These are phyloP conservation scores for Alopecurus myosuroides DNA, from an alignment of 176 grass and related monocot species.

Conservation along the genomic window DNA sequence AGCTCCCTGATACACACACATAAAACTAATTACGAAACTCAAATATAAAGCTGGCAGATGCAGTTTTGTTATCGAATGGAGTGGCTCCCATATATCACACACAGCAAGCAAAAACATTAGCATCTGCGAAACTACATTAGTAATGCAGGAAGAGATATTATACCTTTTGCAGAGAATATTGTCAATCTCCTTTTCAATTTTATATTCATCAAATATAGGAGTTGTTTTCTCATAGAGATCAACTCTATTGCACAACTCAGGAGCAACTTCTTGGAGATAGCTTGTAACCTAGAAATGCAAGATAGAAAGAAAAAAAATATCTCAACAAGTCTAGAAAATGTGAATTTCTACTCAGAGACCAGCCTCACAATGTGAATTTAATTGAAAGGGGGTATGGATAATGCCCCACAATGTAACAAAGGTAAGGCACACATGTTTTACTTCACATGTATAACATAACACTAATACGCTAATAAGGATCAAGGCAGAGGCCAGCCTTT, in stretches of 20 bases:
- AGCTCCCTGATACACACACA: background rate
- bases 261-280: conserved; percentile 90
- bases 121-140: background rate
- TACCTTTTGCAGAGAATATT: conserved; percentile 93
- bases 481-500: too few species aligned
- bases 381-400: too few species aligned
- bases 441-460: background rate
- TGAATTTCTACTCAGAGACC: conserved; percentile 1
- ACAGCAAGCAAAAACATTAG: conserved; percentile 6
- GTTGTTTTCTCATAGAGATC: conserved; percentile 76
- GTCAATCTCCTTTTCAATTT: conserved; percentile 92
- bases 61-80: conserved; percentile 4
- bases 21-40: conserved; percentile 1
- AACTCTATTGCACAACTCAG: conserved; percentile 84
- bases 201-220: conserved; percentile 92
- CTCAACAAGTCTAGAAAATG: conserved; percentile 3
- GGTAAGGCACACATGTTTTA: background rate
- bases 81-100: background rate
- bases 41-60: background rate
- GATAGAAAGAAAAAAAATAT: too few species aligned
- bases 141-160: background rate
- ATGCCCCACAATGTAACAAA: background rate
- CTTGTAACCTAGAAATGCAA: conserved; percentile 57
- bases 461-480: background rate
- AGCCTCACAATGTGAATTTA: too few species aligned